Evolutionary conservation across 768 basidiomycete genomes (phyloP), one percentile per base, ranked within the genome.

Genomic region (Astraeus odoratus): DNA sequence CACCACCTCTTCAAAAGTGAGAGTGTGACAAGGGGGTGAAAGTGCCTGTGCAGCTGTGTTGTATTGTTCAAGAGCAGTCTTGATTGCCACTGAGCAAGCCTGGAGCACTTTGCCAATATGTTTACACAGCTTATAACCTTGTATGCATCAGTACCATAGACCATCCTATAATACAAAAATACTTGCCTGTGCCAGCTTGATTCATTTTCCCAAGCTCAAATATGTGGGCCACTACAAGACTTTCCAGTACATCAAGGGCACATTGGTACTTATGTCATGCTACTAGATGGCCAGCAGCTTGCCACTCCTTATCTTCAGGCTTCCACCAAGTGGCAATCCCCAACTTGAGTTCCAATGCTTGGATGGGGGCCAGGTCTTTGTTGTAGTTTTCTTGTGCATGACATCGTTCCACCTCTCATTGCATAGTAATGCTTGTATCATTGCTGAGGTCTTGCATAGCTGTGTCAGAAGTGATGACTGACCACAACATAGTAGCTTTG

Each of bases 191-290:
- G 1, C 51, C 51, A 3, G 39, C 49, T 22, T 46, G 15, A 0
- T 41, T 43, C 12, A 60, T 39, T 48, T 63, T 67, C 4, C 50
- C 39, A 2, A 68, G 46, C 43, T 68, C 61, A 37, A 66, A 58
- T 0, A 67, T 45, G 0, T 56, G 42, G 47, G 60, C 58, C 0
- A 65, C 59, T 1, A 67, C 62, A 1, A 67, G 50, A 6, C 52
- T 47, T 26, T 68, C 58, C 0, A 68, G 54, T 5, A 57, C 45
- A 24, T 65, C 58, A 0, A 66, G 16, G 8, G 26, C 37, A 1
- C 5, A n/a, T 1, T 26, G 30, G 34, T 51, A 51, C 16, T 39
- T 49, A 3, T 20, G 15, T 3, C 42, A 16, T 22, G 35, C 7
- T 2, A 39, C 43, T 19, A 37, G 20, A 18, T 19, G n/a, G 5